phyloP scores from a whole-genome alignment of 257 asterid genomes.

The Lycium ferocissimum region DNA sequence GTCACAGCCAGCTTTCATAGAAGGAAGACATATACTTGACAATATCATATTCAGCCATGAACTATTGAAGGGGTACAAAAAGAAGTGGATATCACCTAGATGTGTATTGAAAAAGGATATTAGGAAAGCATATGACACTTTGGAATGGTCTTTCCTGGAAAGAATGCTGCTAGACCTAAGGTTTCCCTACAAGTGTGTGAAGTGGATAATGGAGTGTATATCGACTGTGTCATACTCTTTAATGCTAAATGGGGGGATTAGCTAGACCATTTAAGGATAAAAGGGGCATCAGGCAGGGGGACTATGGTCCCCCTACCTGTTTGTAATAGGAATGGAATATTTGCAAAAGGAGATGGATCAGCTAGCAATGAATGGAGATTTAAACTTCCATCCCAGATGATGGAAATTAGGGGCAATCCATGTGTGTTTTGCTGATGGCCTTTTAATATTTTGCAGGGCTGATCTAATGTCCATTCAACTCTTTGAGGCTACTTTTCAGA shows the following conservation, averaged over 20 bases:
- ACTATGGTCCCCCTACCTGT: background rate
- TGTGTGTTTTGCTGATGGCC: background rate
- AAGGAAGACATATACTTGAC: no score
- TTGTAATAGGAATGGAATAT: background rate
- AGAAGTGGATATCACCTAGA: no score
- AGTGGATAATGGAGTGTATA: background rate
- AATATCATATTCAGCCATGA: no score
- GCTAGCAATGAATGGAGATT: background rate
- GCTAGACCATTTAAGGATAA: background rate
- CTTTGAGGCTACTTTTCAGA: background rate
- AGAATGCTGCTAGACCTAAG: background rate
- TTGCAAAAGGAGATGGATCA: background rate
- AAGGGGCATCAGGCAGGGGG: background rate
- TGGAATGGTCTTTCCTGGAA: background rate
- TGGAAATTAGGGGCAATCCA: background rate
- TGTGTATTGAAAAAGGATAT: no score
- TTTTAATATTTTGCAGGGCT: background rate
- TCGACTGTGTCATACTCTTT: background rate
- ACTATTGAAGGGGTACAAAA: no score
- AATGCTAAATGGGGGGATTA: background rate
- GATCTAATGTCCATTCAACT: background rate
- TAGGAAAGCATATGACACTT: no score
- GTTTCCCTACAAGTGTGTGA: background rate
- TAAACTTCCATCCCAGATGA: background rate
- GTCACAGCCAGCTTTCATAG: no score